Base-by-base conservation (phyloP, 441 rosid species). In the Corymbia citriodora region DNA sequence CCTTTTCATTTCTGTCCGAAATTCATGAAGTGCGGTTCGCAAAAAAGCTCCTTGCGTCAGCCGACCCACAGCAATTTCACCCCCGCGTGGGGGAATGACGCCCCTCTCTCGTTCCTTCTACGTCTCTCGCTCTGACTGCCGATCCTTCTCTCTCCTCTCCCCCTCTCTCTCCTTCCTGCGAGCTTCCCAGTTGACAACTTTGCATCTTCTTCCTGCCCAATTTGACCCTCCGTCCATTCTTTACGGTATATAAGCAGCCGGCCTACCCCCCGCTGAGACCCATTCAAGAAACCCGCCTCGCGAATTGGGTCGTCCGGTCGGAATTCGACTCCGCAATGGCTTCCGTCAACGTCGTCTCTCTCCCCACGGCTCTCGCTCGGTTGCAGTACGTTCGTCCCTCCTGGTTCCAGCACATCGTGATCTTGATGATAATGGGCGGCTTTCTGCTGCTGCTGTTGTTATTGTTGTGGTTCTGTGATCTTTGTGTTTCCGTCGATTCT, bases 331-430 rank as follows among this genome's bases (percentile, higher is more conserved):
- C 89, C 33, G 87, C 57, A 52, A 95, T 96, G 99, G 95, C 97
- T 91, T 94, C 97, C 18, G 88, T 96, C 91, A 95, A 94, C 89
- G 23, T 94, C 40, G 92, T 95, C 74, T 94, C 95, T 89, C 93
- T 97, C 79, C 94, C 95, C 89, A 87, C 94, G 7, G 90, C 96
- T 89, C 93, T 94, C 79, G 92, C 95, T 70, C 92, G 74, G 55
- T 33, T 48, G 57, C 90, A 88, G 90, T 90, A 88, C 68, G 90
- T 57, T 55, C 79, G 17, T 68, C 83, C 83, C 11, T n/a, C 33
- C 33, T 11, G 54, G n/a, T 70, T 25, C 59, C 61, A 15, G 14
- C 50, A 53, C 33, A 13, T 21, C 29, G 49, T 17, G 88, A 55
- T 40, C 68, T 25, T 40, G 27, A 40, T 23, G 27, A 74, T 79